phyloP scores from a whole-genome alignment of 1,284 basidiomycete species.

The Cystobasidium pallidum region DNA sequence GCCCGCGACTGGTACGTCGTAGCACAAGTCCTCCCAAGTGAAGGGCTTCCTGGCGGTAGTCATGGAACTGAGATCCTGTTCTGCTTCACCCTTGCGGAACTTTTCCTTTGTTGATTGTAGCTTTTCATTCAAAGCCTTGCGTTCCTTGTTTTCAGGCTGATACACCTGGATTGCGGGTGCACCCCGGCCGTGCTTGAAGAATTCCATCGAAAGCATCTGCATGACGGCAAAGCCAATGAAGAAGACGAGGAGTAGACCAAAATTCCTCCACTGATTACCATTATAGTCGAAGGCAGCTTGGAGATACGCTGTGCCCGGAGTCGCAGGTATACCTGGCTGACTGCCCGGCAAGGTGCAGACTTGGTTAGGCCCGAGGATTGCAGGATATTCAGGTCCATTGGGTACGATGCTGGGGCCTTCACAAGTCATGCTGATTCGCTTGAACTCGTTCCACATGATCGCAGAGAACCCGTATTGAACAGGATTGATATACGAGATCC shows the following conservation, averaged over 20 bases:
- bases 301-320: constrained; percentile 57
- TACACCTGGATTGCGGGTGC: constrained; percentile 54
- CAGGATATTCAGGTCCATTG: constrained; percentile 34
- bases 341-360: constrained; percentile 55
- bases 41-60: constrained; percentile 53
- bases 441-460: constrained; percentile 51
- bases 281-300: constrained; percentile 56
- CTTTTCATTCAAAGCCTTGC: constrained; percentile 51
- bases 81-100: constrained; percentile 48
- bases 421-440: constrained; percentile 63
- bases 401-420: constrained; percentile 72
- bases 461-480: constrained; percentile 70
- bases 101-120: constrained; percentile 46
- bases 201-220: constrained; percentile 48
- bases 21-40: constrained; percentile 59
- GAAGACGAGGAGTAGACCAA: constrained; percentile 58
- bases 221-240: constrained; percentile 54
- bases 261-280: constrained; percentile 59
- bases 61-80: constrained; percentile 47
- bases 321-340: constrained; percentile 54
- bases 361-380: constrained; percentile 45
- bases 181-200: constrained; percentile 51
- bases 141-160: constrained; percentile 53
- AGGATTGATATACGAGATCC: constrained; percentile 67
- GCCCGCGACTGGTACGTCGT: constrained; percentile 58